Evolutionary conservation across 192 early-diverging fungal species (phyloP).

Genomic region (Umbelopsis ramanniana): DNA sequence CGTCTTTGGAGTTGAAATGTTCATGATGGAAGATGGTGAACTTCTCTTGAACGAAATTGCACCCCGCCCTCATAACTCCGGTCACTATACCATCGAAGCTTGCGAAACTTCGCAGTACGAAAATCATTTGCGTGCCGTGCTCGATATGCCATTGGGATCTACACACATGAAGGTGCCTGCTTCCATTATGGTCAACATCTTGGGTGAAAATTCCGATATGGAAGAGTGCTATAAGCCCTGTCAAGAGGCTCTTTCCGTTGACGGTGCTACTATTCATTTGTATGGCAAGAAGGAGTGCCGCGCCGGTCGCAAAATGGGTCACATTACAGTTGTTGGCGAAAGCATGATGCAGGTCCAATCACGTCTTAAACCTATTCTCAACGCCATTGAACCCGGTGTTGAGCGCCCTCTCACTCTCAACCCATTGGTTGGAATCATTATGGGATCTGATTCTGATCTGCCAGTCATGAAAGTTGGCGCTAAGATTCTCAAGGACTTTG

Average conservation of each 20-base stretch:
- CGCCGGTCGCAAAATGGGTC: conserved; percentile 96
- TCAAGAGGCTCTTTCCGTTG: conserved; percentile 70
- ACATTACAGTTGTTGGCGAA: conserved; percentile 91
- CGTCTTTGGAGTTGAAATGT: conserved; percentile 99
- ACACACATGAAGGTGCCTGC: conserved; percentile 89
- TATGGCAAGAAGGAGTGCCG: conserved; percentile 94
- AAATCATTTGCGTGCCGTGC: conserved; percentile 88
- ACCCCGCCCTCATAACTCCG: conserved; percentile 98
- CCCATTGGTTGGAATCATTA: conserved; percentile 95
- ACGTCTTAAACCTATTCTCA: conserved; percentile 63
- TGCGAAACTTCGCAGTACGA: conserved; percentile 98
- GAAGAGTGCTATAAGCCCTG: conserved; percentile 69
- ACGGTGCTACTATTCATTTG: conserved; percentile 89
- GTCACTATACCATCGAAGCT: conserved; percentile 98
- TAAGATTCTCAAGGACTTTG: conserved; percentile 85
- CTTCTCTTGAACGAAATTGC: conserved; percentile 98
- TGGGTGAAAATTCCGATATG: conserved; percentile 72
- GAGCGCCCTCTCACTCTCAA: conserved; percentile 50
- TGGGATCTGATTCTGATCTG: conserved; percentile 98
- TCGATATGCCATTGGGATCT: conserved; percentile 88
- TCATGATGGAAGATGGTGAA: conserved; percentile 83
- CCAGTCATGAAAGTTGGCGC: conserved; percentile 93
- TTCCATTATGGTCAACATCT: conserved; percentile 93
- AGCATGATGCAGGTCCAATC: conserved; percentile 79
- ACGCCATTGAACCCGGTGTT: conserved; percentile 61